Evolutionary conservation across 2,329 filamentous ascomycete genomes (phyloP).

Genomic region (Metarhizium album): DNA sequence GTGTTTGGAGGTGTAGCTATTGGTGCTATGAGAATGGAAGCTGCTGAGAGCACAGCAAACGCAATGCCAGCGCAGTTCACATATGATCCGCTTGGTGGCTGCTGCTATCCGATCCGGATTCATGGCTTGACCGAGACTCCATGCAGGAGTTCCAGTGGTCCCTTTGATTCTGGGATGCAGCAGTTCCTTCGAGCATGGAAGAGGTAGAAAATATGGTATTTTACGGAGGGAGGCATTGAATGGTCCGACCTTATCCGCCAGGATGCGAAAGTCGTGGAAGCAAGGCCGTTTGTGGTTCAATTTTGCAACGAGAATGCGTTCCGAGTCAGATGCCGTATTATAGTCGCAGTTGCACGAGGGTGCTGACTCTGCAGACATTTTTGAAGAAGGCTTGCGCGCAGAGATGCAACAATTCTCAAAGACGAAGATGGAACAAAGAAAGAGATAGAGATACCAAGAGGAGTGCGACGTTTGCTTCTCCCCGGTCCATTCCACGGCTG

Average conservation of each 20-base stretch:
- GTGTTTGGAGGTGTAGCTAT: no score
- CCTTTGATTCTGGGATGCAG: slow-evolving; percentile 21
- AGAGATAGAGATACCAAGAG: slow-evolving; percentile 18
- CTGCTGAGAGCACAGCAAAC: no score
- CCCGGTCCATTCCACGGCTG: no score
- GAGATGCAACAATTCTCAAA: slow-evolving; percentile 16
- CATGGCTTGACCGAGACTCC: slow-evolving; percentile 12
- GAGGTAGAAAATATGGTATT: slow-evolving; percentile 13
- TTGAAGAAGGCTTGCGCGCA: slow-evolving; percentile 13
- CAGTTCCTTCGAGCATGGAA: slow-evolving; percentile 26
- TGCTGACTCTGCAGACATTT: slow-evolving; percentile 9
- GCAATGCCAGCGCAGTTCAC: slow-evolving; percentile 27
- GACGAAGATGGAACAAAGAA: slow-evolving; percentile 20
- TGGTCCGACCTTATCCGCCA: slow-evolving; percentile 10
- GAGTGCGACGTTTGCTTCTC: slow-evolving; percentile 18
- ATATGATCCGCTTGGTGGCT: slow-evolving; percentile 30
- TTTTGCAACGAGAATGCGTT: slow-evolving; percentile 23
- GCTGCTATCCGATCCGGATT: slow-evolving; percentile 15
- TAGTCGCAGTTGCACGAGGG: slow-evolving; percentile 18
- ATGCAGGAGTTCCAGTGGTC: slow-evolving; percentile 15
- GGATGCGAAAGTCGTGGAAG: slow-evolving; percentile 25
- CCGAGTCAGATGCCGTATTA: slow-evolving; percentile 25
- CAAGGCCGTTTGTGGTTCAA: slow-evolving; percentile 26
- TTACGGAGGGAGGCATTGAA: neutral
- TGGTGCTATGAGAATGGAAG: no score